A percentile compares a stretch with the other conserved stretches of the same genome.
These are phyloP conservation scores for Leccinum disarticulatum DNA, from an alignment of 768 basidiomycete genomes.

Conservation along the genomic window DNA sequence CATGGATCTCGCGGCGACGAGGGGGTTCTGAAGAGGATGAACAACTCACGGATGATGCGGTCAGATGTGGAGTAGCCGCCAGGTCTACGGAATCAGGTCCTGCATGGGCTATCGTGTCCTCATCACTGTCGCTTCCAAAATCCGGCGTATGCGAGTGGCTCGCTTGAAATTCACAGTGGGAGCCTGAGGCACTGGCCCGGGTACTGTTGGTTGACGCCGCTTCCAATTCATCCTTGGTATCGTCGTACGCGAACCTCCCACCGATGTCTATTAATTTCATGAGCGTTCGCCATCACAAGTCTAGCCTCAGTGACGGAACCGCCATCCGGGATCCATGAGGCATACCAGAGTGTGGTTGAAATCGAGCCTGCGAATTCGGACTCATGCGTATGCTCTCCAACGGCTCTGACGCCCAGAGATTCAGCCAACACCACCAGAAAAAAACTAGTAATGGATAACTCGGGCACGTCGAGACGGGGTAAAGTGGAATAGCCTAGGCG, in stretches of 20 bases:
- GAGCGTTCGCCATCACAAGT: constrained; percentile 2
- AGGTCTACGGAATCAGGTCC: not conserved
- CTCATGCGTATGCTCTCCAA: constrained; percentile 9
- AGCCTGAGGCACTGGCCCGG: not conserved
- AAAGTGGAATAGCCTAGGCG: not conserved
- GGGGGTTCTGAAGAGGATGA: not conserved
- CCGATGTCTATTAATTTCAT: constrained; percentile 9
- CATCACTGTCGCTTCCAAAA: constrained; percentile 17
- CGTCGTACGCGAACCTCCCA: constrained; percentile 7
- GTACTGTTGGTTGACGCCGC: not conserved
- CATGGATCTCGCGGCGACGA: not conserved
- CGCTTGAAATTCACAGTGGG: constrained; percentile 2
- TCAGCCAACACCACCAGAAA: not conserved
- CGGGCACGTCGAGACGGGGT: not conserved
- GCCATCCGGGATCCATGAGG: not conserved
- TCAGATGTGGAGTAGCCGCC: not conserved
- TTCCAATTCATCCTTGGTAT: constrained; percentile 9
- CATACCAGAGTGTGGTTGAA: constrained; percentile 13
- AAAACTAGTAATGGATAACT: not conserved
- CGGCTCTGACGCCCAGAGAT: not conserved
- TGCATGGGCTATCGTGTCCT: not conserved
- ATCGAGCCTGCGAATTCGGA: constrained; percentile 6
- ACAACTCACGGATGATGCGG: not conserved
- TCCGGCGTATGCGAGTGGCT: constrained; percentile 2
- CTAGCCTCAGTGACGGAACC: not conserved